phyloP scores from a whole-genome alignment of 495 filamentous ascomycete genomes.

The Trichoderma gamsii region DNA sequence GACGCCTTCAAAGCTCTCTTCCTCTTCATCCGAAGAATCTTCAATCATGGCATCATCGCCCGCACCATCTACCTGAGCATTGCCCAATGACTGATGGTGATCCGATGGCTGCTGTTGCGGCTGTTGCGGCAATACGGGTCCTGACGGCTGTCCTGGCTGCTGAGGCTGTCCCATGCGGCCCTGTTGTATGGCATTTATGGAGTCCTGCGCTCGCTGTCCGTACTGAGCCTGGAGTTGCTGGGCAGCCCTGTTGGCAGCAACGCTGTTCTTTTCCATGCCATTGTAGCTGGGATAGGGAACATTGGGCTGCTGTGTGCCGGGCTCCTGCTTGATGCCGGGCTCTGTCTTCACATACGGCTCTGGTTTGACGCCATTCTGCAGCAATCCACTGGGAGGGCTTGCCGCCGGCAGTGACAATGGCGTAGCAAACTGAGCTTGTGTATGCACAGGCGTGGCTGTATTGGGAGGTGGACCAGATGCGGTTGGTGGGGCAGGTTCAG shows the following conservation, averaged over 20 bases:
- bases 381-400: slow-evolving; percentile 33
- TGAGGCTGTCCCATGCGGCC: slow-evolving; percentile 33
- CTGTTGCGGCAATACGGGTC: slow-evolving; percentile 37
- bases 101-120: slow-evolving; percentile 33
- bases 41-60: slow-evolving; percentile 31
- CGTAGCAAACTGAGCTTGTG: slow-evolving; percentile 28
- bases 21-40: slow-evolving; percentile 43
- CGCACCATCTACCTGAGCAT: slow-evolving; percentile 69
- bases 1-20: slow-evolving; percentile 43
- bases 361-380: slow-evolving; percentile 30
- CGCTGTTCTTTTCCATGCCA: slow-evolving; percentile 27
- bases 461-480: slow-evolving; percentile 30
- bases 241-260: slow-evolving; percentile 59
- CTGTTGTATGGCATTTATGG: slow-evolving; percentile 49
- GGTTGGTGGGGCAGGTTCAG: slow-evolving; percentile 40
- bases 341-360: slow-evolving; percentile 26
- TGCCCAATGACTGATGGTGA: slow-evolving; percentile 30
- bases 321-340: slow-evolving; percentile 28
- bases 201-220: slow-evolving; percentile 61
- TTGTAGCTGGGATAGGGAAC: slow-evolving; percentile 17
- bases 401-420: slow-evolving; percentile 20
- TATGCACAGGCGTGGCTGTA: slow-evolving; percentile 27
- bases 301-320: slow-evolving; percentile 22
- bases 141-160: slow-evolving; percentile 32
- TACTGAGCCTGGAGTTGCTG: slow-evolving; percentile 63